Base-by-base conservation (phyloP, 345 rosid species). In the Physaria fendleri region DNA sequence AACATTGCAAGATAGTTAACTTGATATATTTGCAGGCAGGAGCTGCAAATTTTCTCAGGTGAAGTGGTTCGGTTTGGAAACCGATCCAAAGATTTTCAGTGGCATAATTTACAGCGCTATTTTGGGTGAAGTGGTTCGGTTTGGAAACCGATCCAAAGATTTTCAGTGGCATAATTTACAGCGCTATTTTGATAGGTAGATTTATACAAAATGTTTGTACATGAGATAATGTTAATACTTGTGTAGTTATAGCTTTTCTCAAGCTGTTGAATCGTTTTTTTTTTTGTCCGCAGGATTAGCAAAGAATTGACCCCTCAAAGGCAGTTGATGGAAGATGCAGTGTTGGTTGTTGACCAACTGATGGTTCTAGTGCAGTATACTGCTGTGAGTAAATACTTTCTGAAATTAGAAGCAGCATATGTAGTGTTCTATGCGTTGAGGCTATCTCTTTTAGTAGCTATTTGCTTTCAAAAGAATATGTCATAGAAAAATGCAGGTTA, bases 51-150 rank as follows among this genome's bases (percentile, higher is more conserved):
- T 66, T 91, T 91, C 68, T 77, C 85, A n/a, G 81, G 90, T 62
- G 98, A 91, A 79, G 96, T 91, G 32, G 85, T 91, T 63, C 94
- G 98, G 50, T 91, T 91, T 69, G 98, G 98, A 62, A 88, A 91
- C 79, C 81, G 86, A 22, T 85, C 87, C 47, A 91, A 85, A 83
- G 98, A 91, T 78, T 81, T 88, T 59, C 95, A 91, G 38, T 91
- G 98, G 98, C 98, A 88, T 75, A 85, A 77, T 71, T 62, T 91
- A 65, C 90, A 84, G 35, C 95, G 96, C 25, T 91, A 88, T 67
- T 88, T 91, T 60, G 0, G 81, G 90, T 62, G 98, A 91, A 79
- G 96, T 91, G 32, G 85, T 91, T 63, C 94, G 98, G 50, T 91
- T 91, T 69, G 98, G 98, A 62, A 88, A 91, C 79, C 81, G 86